Evolutionary conservation across 192 early-diverging fungal species (phyloP).

Genomic region (Backusella psychrophila): DNA sequence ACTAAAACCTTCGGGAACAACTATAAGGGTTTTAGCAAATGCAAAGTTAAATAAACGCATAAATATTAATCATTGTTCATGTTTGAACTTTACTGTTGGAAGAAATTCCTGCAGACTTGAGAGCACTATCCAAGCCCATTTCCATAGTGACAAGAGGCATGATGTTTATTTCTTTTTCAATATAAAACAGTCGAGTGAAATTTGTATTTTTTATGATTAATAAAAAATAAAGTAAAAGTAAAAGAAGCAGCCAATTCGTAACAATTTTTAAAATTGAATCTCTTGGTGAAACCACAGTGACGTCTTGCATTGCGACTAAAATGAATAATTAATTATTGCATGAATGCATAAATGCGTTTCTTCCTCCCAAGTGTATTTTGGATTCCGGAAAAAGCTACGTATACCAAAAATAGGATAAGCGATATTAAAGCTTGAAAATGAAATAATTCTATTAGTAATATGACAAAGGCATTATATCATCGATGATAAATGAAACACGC

Average conservation of each 20-base stretch:
- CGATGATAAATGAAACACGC: background rate
- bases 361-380: background rate
- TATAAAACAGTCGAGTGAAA: background rate
- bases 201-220: too few species aligned
- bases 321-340: background rate
- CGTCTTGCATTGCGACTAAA: background rate
- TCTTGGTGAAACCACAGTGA: background rate
- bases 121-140: conserved; percentile 27
- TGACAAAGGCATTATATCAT: background rate
- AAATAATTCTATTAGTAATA: background rate
- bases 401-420: background rate
- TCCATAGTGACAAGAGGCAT: conserved; percentile 48
- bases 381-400: background rate
- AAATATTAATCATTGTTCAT: background rate
- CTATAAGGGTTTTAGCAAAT: background rate
- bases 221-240: background rate
- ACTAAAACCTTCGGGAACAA: conserved; percentile 16
- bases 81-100: conserved; percentile 31
- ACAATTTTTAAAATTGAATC: background rate
- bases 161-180: background rate
- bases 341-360: background rate
- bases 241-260: background rate
- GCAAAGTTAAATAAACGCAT: background rate
- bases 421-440: background rate
- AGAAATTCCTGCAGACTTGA: conserved; percentile 40